Percentiles rank a stretch among this genome's conserved stretches.
phyloP scores from a whole-genome alignment of 768 basidiomycete genomes.

The Leccinellum albellum region DNA sequence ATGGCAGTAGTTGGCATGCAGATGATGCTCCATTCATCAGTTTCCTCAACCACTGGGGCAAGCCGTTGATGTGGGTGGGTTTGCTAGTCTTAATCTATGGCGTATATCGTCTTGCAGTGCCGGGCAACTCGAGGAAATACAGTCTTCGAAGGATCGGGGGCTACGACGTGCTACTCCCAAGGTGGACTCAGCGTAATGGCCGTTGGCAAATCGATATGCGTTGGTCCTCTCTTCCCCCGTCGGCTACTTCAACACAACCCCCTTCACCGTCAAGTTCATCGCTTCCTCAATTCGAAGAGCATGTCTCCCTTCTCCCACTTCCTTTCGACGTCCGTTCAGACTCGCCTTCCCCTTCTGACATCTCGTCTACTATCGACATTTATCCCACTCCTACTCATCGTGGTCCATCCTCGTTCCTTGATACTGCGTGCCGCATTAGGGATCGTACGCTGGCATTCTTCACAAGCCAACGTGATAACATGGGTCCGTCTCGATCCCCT shows the following conservation, averaged over 20 bases:
- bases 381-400: conserved; percentile 40
- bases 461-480: conserved; percentile 35
- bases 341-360: conserved; percentile 54
- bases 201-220: conserved; percentile 70
- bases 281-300: conserved; percentile 47
- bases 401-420: conserved; percentile 40
- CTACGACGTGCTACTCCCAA: conserved; percentile 77
- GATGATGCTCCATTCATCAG: conserved; percentile 97
- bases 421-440: conserved; percentile 53
- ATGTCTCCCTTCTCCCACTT: conserved; percentile 56
- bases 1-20: conserved; percentile 97
- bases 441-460: conserved; percentile 49
- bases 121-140: conserved; percentile 57
- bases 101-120: conserved; percentile 51
- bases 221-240: conserved; percentile 48
- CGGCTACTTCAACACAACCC: conserved; percentile 38
- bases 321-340: conserved; percentile 56
- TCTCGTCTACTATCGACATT: conserved; percentile 41
- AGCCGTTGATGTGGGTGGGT: conserved; percentile 82
- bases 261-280: conserved; percentile 46
- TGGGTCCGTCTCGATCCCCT: conserved; percentile 43
- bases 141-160: conserved; percentile 60
- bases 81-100: conserved; percentile 69
- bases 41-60: conserved; percentile 89
- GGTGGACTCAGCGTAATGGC: conserved; percentile 65